Conservation (phyloP, 768 basidiomycete genomes). For the Nevesoporus exiguus region DNA sequence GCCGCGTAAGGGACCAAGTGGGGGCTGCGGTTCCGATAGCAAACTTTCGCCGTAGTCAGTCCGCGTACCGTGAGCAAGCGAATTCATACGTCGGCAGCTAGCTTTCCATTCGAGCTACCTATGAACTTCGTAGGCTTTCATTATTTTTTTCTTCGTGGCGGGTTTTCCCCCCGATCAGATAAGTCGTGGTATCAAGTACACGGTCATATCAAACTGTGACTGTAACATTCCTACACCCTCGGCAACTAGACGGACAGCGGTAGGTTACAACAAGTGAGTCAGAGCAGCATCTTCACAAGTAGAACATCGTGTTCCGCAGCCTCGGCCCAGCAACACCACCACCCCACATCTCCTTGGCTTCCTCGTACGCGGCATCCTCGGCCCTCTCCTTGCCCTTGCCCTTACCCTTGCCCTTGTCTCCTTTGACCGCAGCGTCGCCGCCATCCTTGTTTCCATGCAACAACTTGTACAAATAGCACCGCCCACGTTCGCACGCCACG, state of each 20-base stretch:
- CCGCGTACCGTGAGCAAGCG: too few relatives aligned
- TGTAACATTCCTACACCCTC: not conserved
- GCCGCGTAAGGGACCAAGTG: too few relatives aligned
- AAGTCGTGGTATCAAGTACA: not conserved
- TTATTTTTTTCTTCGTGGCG: not conserved
- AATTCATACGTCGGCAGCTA: too few relatives aligned
- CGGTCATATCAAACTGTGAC: not conserved
- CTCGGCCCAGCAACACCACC: slow-evolving; percentile 46
- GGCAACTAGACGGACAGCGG: not conserved
- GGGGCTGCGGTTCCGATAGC: too few relatives aligned
- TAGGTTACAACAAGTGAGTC: not conserved
- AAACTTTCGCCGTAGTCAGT: too few relatives aligned
- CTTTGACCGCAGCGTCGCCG: slow-evolving; percentile 20
- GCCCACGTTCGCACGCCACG: slow-evolving; percentile 50
- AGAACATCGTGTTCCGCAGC: slow-evolving; percentile 70
- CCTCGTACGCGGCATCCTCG: slow-evolving; percentile 49
- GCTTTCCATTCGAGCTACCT: too few relatives aligned
- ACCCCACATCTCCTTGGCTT: slow-evolving; percentile 54
- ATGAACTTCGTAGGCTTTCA: not conserved
- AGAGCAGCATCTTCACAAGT: slow-evolving; percentile 35
- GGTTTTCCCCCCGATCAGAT: not conserved
- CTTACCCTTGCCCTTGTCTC: slow-evolving; percentile 30
- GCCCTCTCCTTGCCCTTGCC: slow-evolving; percentile 11
- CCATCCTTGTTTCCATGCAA: slow-evolving; percentile 32
- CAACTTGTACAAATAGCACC: slow-evolving; percentile 48